Conservation (phyloP, 805 yeast genomes). For the Helenozyma rhizophorensis region DNA sequence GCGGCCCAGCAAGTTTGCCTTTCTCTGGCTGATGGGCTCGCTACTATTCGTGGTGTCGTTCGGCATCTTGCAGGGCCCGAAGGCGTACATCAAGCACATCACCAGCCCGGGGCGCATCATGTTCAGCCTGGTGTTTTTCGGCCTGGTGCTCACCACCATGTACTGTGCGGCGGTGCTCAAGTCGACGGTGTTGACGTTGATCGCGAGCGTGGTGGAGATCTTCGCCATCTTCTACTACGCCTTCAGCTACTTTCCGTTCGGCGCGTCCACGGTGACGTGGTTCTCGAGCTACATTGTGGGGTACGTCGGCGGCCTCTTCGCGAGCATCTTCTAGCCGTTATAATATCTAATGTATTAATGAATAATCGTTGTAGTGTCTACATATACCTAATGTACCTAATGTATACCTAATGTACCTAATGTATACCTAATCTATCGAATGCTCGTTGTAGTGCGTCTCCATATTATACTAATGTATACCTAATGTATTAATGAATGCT, state of each 20-base stretch:
- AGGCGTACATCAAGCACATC: conserved; percentile 70
- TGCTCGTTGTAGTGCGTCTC: no score
- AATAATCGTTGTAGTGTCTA: no score
- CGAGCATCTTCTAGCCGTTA: conserved; percentile 25
- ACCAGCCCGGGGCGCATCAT: conserved; percentile 71
- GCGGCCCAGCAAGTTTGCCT: conserved; percentile 87
- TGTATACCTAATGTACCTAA: no score
- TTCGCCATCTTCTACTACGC: conserved; percentile 88
- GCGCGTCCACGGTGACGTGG: conserved; percentile 67
- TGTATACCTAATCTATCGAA: no score
- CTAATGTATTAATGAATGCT: no score
- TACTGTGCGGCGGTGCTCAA: conserved; percentile 66
- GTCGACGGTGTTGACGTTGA: conserved; percentile 69
- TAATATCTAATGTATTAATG: background rate
- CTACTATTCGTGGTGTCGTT: conserved; percentile 81
- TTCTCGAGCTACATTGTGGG: conserved; percentile 42
- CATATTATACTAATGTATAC: no score
- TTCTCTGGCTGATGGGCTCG: conserved; percentile 89
- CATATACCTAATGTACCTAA: no score
- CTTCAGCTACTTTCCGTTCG: conserved; percentile 92
- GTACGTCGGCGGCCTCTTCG: conserved; percentile 44
- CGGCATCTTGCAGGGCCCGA: conserved; percentile 90
- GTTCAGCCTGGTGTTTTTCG: conserved; percentile 75
- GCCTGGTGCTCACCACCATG: conserved; percentile 73
- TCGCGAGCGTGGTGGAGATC: conserved; percentile 72